Conservation (phyloP, 768 basidiomycete species). For the Epithele typhae region DNA sequence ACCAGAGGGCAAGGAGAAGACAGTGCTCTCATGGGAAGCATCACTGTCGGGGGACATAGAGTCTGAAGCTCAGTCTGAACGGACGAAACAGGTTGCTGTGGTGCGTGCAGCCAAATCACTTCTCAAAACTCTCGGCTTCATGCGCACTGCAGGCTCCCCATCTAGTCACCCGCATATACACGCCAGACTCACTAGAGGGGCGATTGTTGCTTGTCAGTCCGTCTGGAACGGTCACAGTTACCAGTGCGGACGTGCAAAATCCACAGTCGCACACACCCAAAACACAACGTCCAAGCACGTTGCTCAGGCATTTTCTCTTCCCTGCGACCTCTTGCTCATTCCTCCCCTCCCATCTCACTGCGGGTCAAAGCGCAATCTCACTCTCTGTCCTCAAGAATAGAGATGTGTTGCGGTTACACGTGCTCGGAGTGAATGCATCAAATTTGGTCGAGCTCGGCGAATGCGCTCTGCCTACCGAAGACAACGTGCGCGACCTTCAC, state of each 20-base stretch:
- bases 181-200: conserved; percentile 23
- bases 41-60: conserved; percentile 26
- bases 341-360: conserved; percentile 3
- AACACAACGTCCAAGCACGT: conserved; percentile 8
- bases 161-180: conserved; percentile 34
- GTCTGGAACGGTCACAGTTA: conserved; percentile 30
- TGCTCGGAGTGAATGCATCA: conserved; percentile 9
- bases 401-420: conserved; percentile 1
- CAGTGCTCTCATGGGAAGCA: conserved; percentile 62
- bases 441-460: conserved; percentile 6
- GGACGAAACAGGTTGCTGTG: conserved; percentile 38
- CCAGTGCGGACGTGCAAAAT: conserved; percentile 25
- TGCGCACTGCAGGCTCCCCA: conserved; percentile 49
- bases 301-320: conserved; percentile 25
- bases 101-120: conserved; percentile 43
- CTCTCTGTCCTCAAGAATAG: conserved; percentile 7
- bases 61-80: conserved; percentile 21
- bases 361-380: conserved; percentile 13
- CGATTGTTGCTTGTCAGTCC: conserved; percentile 31
- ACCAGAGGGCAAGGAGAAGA: conserved; percentile 39
- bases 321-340: conserved; percentile 19
- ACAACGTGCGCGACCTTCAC: conserved; percentile 5
- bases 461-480: conserved; percentile 7
- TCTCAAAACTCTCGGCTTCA: too few relatives aligned
- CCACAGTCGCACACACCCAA: conserved; percentile 18